Evolutionary conservation across 2,329 filamentous ascomycete genomes (phyloP).

Genomic region (Metarhizium humberi): DNA sequence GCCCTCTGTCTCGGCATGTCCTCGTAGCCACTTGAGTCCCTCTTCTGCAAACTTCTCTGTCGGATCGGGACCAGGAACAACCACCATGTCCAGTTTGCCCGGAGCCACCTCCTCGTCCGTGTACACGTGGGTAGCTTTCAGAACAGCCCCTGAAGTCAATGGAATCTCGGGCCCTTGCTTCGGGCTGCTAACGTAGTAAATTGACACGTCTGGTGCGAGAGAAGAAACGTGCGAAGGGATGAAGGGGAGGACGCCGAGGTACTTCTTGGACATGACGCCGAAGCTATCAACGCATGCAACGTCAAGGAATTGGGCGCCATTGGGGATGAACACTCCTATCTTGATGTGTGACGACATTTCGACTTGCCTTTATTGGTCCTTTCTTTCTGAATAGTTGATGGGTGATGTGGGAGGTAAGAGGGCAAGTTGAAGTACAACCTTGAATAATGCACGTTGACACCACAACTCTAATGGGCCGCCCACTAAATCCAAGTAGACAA

Average conservation of each 20-base stretch:
- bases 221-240: slow-evolving; percentile 26
- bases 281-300: slow-evolving; percentile 41
- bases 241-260: slow-evolving; percentile 23
- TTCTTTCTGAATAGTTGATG: not conserved
- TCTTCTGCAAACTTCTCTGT: slow-evolving; percentile 18
- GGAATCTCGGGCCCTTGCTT: slow-evolving; percentile 24
- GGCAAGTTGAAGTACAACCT: no score
- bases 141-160: slow-evolving; percentile 29
- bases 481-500: no score
- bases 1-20: slow-evolving; percentile 25
- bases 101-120: slow-evolving; percentile 36
- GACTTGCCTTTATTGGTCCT: not conserved
- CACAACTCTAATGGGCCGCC: no score
- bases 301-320: slow-evolving; percentile 38
- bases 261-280: slow-evolving; percentile 34
- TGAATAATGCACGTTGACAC: no score
- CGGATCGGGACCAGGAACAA: slow-evolving; percentile 42
- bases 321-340: slow-evolving; percentile 42
- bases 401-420: not conserved
- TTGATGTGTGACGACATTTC: slow-evolving; percentile 19
- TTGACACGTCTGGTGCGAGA: slow-evolving; percentile 32
- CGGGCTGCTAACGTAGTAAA: slow-evolving; percentile 37
- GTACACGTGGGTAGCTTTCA: slow-evolving; percentile 34
- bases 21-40: slow-evolving; percentile 31
- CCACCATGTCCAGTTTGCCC: slow-evolving; percentile 39